Evolutionary conservation across 495 filamentous ascomycete genomes (phyloP).

Genomic region (Thozetella sp.): DNA sequence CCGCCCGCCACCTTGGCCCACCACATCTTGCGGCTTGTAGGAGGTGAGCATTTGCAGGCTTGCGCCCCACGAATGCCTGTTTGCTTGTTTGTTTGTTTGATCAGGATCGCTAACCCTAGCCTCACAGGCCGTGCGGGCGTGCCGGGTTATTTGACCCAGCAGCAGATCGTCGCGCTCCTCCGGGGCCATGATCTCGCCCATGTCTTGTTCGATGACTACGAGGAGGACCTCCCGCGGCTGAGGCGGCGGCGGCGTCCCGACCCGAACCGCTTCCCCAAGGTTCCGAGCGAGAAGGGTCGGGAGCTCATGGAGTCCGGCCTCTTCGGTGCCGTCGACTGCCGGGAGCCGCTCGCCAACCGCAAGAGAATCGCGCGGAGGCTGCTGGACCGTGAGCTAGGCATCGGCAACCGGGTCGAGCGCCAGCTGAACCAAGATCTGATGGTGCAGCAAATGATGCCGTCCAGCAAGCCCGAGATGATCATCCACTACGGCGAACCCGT

Average conservation of each 20-base stretch:
- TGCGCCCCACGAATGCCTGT: slow-evolving; percentile 18
- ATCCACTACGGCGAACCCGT: slow-evolving; percentile 84
- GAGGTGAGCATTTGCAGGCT: slow-evolving; percentile 28
- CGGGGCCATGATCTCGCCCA: slow-evolving; percentile 39
- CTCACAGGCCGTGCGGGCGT: neutral
- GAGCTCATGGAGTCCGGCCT: slow-evolving; percentile 78
- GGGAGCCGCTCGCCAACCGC: slow-evolving; percentile 49
- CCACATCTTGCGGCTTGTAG: slow-evolving; percentile 6
- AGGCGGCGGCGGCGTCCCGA: slow-evolving; percentile 30
- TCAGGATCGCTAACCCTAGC: slow-evolving; percentile 10
- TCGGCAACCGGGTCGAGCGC: slow-evolving; percentile 51
- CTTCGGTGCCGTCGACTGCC: slow-evolving; percentile 68
- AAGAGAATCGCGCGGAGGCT: slow-evolving; percentile 69
- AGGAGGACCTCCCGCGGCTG: slow-evolving; percentile 30
- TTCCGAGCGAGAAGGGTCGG: slow-evolving; percentile 75
- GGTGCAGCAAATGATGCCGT: slow-evolving; percentile 67
- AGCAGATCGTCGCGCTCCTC: slow-evolving; percentile 53
- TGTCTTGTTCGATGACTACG: slow-evolving; percentile 34
- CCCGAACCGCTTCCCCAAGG: slow-evolving; percentile 63
- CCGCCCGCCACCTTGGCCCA: slow-evolving; percentile 3
- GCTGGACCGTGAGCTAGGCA: slow-evolving; percentile 79
- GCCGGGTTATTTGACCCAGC: slow-evolving; percentile 29
- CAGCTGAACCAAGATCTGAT: slow-evolving; percentile 63
- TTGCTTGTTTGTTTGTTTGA: slow-evolving; percentile 16
- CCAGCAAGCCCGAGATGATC: slow-evolving; percentile 79